Evolutionary conservation across 2,329 filamentous ascomycete species (phyloP).

Genomic region (Phyllosticta citrichinensis): DNA sequence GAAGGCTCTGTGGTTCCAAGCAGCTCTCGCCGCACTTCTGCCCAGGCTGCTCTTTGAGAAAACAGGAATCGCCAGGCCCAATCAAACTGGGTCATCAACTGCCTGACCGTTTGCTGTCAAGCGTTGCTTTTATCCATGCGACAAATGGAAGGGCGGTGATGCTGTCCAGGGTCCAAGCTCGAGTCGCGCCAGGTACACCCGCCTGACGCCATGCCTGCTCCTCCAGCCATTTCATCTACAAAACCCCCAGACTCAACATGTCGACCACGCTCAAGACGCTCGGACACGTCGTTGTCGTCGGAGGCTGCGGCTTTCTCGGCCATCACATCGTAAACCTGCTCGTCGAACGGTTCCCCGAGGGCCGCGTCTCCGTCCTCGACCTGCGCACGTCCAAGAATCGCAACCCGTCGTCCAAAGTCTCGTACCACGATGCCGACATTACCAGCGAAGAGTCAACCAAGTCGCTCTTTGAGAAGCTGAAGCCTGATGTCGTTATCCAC

Average conservation of each 20-base stretch:
- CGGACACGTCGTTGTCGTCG: constrained; percentile 39
- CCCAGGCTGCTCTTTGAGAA: neutral
- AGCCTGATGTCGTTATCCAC: constrained; percentile 40
- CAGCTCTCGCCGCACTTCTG: neutral
- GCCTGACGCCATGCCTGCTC: neutral
- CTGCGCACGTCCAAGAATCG: constrained; percentile 33
- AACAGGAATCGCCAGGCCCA: too few species aligned
- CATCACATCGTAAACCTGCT: constrained; percentile 41
- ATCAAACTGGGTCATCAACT: neutral
- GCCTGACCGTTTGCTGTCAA: neutral
- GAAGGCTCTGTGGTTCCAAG: neutral
- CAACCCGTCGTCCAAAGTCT: constrained; percentile 30
- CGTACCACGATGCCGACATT: constrained; percentile 42
- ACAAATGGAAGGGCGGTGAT: neutral
- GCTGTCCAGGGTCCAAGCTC: neutral
- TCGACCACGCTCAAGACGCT: constrained; percentile 19
- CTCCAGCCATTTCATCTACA: neutral
- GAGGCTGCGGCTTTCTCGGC: constrained; percentile 43
- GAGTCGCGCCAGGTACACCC: neutral
- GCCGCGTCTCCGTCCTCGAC: constrained; percentile 38
- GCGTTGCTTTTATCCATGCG: neutral
- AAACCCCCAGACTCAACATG: neutral
- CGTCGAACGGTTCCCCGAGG: constrained; percentile 29
- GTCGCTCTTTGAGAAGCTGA: constrained; percentile 32
- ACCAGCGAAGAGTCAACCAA: constrained; percentile 35